Evolutionary conservation across 768 basidiomycete species (phyloP).

Genomic region (Auriscalpium vulgare): DNA sequence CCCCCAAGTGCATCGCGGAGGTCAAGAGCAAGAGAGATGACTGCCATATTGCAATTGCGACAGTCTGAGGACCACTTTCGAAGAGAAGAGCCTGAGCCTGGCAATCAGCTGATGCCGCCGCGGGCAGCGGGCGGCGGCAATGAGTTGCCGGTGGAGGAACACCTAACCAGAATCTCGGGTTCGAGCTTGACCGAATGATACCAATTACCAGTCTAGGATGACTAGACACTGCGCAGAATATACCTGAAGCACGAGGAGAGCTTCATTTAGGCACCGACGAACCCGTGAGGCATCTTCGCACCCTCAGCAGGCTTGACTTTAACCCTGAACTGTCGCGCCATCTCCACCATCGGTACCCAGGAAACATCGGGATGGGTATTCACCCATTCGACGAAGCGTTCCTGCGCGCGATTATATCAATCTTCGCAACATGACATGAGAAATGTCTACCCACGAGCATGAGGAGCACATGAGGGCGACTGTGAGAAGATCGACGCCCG

Average conservation of each 20-base stretch:
- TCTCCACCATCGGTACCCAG: conserved; percentile 28
- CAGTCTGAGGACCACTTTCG: too few species aligned
- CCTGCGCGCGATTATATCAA: conserved; percentile 25
- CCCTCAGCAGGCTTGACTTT: conserved; percentile 18
- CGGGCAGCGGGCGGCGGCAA: too few species aligned
- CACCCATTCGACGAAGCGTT: conserved; percentile 69
- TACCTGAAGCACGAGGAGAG: too few species aligned
- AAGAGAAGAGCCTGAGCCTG: too few species aligned
- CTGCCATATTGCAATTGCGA: too few species aligned
- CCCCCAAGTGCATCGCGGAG: conserved; percentile 37
- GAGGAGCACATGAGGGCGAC: conserved; percentile 61
- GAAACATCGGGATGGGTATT: conserved; percentile 56
- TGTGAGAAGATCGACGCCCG: conserved; percentile 14
- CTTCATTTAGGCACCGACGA: neutral
- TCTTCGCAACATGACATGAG: neutral
- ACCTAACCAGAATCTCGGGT: too few species aligned
- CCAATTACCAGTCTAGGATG: too few species aligned
- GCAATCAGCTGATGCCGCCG: too few species aligned
- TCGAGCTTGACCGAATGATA: too few species aligned
- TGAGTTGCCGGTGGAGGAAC: too few species aligned
- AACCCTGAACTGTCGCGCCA: conserved; percentile 23
- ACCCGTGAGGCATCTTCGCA: conserved; percentile 21
- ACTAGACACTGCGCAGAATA: too few species aligned
- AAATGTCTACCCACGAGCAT: conserved; percentile 45
- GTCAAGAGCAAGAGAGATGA: too few species aligned